Conservation (phyloP, 2,329 filamentous ascomycete species). For the Ceratocystis harringtonii region DNA sequence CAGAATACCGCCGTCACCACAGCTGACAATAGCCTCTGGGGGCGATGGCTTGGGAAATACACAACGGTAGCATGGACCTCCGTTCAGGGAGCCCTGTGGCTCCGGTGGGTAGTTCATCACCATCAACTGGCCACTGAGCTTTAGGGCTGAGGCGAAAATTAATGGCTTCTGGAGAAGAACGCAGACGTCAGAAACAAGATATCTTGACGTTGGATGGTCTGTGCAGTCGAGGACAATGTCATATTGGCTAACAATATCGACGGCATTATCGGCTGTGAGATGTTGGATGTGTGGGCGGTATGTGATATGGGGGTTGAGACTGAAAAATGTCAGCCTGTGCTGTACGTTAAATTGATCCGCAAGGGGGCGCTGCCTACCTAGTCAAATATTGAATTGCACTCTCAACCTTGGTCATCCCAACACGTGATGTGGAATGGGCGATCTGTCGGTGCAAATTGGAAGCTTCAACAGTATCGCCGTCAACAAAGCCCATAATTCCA, state of each 20-base stretch:
- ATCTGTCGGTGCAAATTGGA: constrained; percentile 92
- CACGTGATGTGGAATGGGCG: constrained; percentile 54
- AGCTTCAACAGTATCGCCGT: constrained; percentile 73
- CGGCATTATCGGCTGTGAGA: constrained; percentile 53
- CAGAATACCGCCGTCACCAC: constrained; percentile 82
- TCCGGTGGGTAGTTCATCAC: constrained; percentile 68
- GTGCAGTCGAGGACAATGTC: constrained; percentile 89
- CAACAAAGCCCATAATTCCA: constrained; percentile 67
- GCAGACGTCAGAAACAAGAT: constrained; percentile 82
- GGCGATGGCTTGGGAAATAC: constrained; percentile 82
- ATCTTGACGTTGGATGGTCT: constrained; percentile 80
- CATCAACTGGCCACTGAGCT: constrained; percentile 79
- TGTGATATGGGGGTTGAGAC: constrained; percentile 55
- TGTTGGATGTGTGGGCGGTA: constrained; percentile 50
- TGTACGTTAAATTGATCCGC: not conserved
- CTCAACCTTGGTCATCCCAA: constrained; percentile 67
- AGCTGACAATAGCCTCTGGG: constrained; percentile 65
- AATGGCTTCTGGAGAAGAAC: constrained; percentile 66
- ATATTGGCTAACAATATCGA: constrained; percentile 51
- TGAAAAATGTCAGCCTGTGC: constrained; percentile 23
- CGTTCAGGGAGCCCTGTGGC: constrained; percentile 36
- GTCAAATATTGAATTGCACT: constrained; percentile 50
- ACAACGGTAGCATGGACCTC: constrained; percentile 85
- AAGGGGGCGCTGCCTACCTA: constrained; percentile 28
- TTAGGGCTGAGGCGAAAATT: constrained; percentile 77